Evolutionary conservation across 495 filamentous ascomycete species (phyloP), one percentile per base, ranked within the genome.

Genomic region (Lepidopterella palustris): DNA sequence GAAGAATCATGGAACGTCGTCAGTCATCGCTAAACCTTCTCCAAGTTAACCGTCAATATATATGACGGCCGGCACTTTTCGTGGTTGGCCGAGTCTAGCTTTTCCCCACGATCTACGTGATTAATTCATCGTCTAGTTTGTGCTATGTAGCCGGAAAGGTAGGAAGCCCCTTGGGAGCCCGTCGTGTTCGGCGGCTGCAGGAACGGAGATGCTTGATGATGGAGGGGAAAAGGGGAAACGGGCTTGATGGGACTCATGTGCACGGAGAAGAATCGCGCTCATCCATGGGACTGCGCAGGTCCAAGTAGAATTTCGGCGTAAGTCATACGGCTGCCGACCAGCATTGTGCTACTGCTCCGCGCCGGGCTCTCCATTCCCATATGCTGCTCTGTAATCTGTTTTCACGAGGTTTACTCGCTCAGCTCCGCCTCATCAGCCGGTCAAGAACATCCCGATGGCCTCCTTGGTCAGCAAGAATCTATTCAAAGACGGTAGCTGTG

Each of bases 101-200:
- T 50, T 50, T 50, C 47, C 25, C 47, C 47, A 50, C 20, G 47
- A 50, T 50, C 21, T 50, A 27, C 9, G 18, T 24, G 47, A 25
- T 13, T 50, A 25, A 25, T 25, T 50, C 47, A 27, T 27, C 39
- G 47, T 50, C 47, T 50, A 24, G 47, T 18, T 21, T 4, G 20
- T 27, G 26, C 47, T 25, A 50, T 50, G n/a, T 24, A 24, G 47
- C 47, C 47, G 47, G 47, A 50, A 50, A 27, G 21, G 26, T 24
- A 24, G 47, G 47, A 50, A 25, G n/a, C 20, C 47, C 23, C 47
- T 24, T 50, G 15, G 45, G 15, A 18, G 18, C 47, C 9, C 21
- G 15, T n/a, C n/a, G n/a, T n/a, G n/a, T n/a, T 24, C 47, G 15
- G 47, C 47, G 21, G 47, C 47, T 50, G 47, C 47, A 50, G 47